Evolutionary conservation across 345 rosid species (phyloP).

Genomic region (Dipteronia sinensis): DNA sequence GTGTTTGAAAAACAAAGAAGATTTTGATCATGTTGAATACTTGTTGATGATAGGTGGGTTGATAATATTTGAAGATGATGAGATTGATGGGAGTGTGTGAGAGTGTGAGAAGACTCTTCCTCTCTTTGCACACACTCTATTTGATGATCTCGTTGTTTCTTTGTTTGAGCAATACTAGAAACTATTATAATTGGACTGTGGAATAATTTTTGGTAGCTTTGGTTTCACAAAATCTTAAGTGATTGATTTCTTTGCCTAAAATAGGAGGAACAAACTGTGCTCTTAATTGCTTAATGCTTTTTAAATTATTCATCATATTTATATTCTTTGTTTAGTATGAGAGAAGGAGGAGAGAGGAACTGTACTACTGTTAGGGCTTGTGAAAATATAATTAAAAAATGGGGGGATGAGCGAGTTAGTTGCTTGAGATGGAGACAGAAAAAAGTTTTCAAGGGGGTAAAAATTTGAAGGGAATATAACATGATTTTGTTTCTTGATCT

Average conservation of each 20-base stretch:
- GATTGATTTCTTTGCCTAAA: slow-evolving; percentile 18
- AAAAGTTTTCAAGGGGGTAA: slow-evolving; percentile 16
- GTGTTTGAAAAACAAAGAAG: slow-evolving; percentile 16
- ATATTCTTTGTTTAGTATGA: background rate
- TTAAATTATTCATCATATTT: background rate
- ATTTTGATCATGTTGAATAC: slow-evolving; percentile 2
- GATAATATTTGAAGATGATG: background rate
- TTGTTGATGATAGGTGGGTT: background rate
- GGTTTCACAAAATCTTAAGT: slow-evolving; percentile 21
- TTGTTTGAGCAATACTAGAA: slow-evolving; percentile 29
- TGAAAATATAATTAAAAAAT: background rate
- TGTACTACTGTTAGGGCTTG: slow-evolving; percentile 4
- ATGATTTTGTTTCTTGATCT: slow-evolving; percentile 25
- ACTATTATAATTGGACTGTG: background rate
- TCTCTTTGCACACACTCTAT: slow-evolving; percentile 1
- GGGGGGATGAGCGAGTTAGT: background rate
- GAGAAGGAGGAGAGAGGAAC: background rate
- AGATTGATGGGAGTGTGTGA: slow-evolving; percentile 33
- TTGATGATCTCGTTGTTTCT: slow-evolving; percentile 1
- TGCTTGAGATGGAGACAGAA: slow-evolving; percentile 31
- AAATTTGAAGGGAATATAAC: slow-evolving; percentile 29
- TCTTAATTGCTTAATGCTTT: background rate
- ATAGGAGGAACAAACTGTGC: slow-evolving; percentile 19
- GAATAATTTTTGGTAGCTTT: slow-evolving; percentile 2
- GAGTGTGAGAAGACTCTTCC: slow-evolving; percentile 18